Conservation (phyloP, 495 filamentous ascomycete genomes). For the Viridothelium virens region DNA sequence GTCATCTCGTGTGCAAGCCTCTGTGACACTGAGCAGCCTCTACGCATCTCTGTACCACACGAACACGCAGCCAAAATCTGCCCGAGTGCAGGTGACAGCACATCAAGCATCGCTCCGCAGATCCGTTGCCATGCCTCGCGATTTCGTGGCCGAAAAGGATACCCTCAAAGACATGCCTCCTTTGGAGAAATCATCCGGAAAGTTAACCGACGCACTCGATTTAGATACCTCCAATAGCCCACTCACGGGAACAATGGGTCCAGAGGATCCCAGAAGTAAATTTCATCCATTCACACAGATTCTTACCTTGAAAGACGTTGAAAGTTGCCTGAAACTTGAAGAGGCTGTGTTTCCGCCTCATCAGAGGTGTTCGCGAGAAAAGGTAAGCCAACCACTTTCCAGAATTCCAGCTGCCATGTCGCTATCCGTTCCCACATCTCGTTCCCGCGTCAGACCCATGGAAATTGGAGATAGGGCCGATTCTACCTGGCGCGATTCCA, state of each 20-base stretch:
- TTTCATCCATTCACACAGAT: slow-evolving; percentile 64
- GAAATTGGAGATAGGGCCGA: neutral
- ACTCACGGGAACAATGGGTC: neutral
- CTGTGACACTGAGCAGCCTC: neutral
- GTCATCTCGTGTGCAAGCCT: neutral
- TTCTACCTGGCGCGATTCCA: neutral
- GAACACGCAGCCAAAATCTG: neutral
- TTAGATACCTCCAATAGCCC: neutral
- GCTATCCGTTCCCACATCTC: slow-evolving; percentile 8
- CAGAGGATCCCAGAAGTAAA: slow-evolving; percentile 28
- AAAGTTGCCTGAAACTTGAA: slow-evolving; percentile 70
- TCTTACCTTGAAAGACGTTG: slow-evolving; percentile 63
- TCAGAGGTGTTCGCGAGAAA: slow-evolving; percentile 69
- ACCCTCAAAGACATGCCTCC: slow-evolving; percentile 28
- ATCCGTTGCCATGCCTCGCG: slow-evolving; percentile 33
- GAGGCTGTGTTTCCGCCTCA: slow-evolving; percentile 61
- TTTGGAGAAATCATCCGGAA: slow-evolving; percentile 30
- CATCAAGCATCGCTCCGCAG: slow-evolving; percentile 8
- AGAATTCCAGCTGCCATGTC: slow-evolving; percentile 6
- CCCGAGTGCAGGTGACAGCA: slow-evolving; percentile 9
- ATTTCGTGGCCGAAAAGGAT: slow-evolving; percentile 30
- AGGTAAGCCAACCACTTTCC: slow-evolving; percentile 47
- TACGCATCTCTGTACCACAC: slow-evolving; percentile 5
- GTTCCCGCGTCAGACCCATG: slow-evolving; percentile 6
- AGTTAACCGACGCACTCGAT: neutral